Base-by-base conservation (phyloP, 352 stramenopile genomes). In the Saprolegnia parasitica region DNA sequence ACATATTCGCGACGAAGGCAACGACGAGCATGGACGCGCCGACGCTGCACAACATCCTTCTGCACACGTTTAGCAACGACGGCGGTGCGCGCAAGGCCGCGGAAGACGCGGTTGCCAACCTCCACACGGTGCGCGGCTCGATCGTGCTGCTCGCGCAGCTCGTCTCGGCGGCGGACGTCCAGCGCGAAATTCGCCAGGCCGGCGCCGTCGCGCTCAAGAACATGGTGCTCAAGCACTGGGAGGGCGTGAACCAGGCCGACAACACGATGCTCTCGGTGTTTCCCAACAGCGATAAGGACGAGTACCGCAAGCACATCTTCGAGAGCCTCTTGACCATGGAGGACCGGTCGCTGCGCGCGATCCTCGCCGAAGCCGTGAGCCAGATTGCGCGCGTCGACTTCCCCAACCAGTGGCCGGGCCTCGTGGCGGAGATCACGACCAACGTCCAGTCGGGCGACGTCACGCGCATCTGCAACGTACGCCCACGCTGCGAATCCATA, bases 151-250 rank as follows among this genome's bases (percentile, higher is more conserved):
- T 95, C 21, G 78, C 93, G 50, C 84, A 94, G 79, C 87, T 92
- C 73, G 83, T 86, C 3, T 81, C 87, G 50, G 83, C 89, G 68
- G 75, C 81, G 56, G 78, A 72, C 23, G 84, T 93, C 54, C 83
- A 83, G 52, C 81, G 80, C 54, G 86, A 93, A 68, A 87, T 98
- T 54, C 87, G 95, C 49, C 93, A 98, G 74, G 95, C 93, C 18
- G 93, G 93, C 35, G 90, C 93, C 54, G 96, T 98, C 74, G 89
- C 95, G 75, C 80, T 98, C 40, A 98, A 98, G 79, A 98, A 98
- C 80, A 85, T 98, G 32, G 96, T 97, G 67, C 81, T 96, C 37
- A 96, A 97, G 80, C 96, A 96, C 72, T 98, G 95, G 95, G 86
- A 97, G 52, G 91, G 83, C 45, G 67, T 73, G 9, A 77, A 91